phyloP scores from a whole-genome alignment of 306 rosid genomes.

The Dryas octopetala region DNA sequence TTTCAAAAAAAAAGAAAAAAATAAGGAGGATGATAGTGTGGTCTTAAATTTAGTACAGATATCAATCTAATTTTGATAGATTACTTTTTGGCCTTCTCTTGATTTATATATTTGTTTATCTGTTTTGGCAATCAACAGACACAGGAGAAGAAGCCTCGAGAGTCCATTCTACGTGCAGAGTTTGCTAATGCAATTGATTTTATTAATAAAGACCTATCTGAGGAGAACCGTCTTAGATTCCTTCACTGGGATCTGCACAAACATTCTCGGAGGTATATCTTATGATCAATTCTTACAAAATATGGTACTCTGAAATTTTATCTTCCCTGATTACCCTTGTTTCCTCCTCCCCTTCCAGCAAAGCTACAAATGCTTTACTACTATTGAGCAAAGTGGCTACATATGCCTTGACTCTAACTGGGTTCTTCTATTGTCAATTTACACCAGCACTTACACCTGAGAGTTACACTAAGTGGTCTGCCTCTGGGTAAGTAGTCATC shows the following conservation, averaged over 20 bases:
- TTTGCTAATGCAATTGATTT: slow-evolving; percentile 79
- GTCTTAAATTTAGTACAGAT: not conserved
- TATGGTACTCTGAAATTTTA: slow-evolving; percentile 25
- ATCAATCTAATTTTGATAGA: not conserved
- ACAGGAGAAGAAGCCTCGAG: slow-evolving; percentile 83
- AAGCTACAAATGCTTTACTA: slow-evolving; percentile 68
- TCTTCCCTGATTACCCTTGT: slow-evolving; percentile 5
- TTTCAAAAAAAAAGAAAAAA: not conserved
- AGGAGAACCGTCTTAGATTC: slow-evolving; percentile 63
- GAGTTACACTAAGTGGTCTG: slow-evolving; percentile 35
- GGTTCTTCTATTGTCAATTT: slow-evolving; percentile 77
- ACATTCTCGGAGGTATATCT: slow-evolving; percentile 54
- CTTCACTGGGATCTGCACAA: slow-evolving; percentile 91
- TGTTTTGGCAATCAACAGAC: slow-evolving; percentile 44
- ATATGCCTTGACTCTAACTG: slow-evolving; percentile 67
- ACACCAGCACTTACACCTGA: slow-evolving; percentile 42
- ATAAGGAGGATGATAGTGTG: not conserved
- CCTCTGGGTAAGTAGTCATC: slow-evolving; percentile 49
- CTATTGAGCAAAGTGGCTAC: slow-evolving; percentile 79
- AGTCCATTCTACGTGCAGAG: slow-evolving; percentile 82
- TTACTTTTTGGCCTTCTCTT: not conserved
- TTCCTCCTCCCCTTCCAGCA: slow-evolving; percentile 40
- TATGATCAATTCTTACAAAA: not conserved
- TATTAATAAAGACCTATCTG: slow-evolving; percentile 62
- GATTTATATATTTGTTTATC: not conserved